phyloP scores from a whole-genome alignment of 768 basidiomycete genomes.

The Polyporus arcularius region DNA sequence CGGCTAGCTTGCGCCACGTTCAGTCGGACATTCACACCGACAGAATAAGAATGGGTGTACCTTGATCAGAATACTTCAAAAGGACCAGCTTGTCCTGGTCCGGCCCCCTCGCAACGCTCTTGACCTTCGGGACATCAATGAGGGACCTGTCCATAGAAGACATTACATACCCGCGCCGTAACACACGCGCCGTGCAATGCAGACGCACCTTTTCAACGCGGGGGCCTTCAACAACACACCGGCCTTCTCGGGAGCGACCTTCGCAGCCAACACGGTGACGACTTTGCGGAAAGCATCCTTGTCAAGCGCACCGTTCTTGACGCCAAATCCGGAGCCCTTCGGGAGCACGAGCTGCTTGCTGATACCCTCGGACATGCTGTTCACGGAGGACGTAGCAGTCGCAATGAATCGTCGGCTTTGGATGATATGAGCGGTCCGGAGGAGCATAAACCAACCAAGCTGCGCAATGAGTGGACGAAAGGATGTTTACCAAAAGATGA shows the following conservation, averaged over 20 bases:
- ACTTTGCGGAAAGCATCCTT: conserved; percentile 63
- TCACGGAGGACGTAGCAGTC: conserved; percentile 3
- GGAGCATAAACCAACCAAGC: not conserved
- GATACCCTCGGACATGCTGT: conserved; percentile 18
- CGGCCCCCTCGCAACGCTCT: conserved; percentile 53
- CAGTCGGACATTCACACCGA: conserved; percentile 12
- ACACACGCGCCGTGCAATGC: not conserved
- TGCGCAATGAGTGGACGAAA: conserved; percentile 1
- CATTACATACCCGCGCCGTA: conserved; percentile 18
- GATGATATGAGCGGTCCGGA: not conserved
- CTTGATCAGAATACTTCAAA: conserved; percentile 60
- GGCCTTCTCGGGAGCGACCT: conserved; percentile 58
- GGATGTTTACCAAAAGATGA: not conserved
- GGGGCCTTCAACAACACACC: conserved; percentile 56
- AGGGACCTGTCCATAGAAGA: conserved; percentile 46
- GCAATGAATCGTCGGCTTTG: conserved; percentile 9
- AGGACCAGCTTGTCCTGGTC: conserved; percentile 65
- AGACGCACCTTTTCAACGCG: conserved; percentile 58
- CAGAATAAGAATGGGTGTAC: conserved; percentile 34
- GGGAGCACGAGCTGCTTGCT: conserved; percentile 44
- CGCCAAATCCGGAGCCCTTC: conserved; percentile 39
- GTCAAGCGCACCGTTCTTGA: conserved; percentile 55
- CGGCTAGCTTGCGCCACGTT: conserved; percentile 56
- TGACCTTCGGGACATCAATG: conserved; percentile 69
- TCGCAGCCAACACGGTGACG: conserved; percentile 67